A percentile compares a stretch with the other conserved stretches of the same genome.
Evolutionary conservation across 164 flowering plant genomes (phyloP).

Genomic region (Litsea cubeba): DNA sequence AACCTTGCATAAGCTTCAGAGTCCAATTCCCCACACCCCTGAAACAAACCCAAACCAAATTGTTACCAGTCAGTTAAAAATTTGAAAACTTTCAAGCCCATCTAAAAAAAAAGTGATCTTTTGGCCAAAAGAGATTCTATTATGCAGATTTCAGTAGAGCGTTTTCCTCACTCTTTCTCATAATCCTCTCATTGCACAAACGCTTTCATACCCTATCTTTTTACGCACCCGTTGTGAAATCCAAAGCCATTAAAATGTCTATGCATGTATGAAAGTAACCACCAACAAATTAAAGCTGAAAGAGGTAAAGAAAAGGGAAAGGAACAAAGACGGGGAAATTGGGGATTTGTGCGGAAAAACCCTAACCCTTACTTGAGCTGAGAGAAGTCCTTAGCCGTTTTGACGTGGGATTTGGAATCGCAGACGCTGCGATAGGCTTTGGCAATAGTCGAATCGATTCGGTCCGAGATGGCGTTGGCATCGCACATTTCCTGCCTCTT

Average conservation of each 20-base stretch:
- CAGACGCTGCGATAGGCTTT: constrained; percentile 62
- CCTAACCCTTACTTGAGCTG: constrained; percentile 52
- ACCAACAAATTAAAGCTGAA: no score
- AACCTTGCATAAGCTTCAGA: constrained; percentile 57
- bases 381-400: constrained; percentile 58
- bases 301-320: no score
- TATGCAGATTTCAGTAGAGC: no score
- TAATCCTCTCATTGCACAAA: no score
- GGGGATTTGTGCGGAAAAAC: background rate
- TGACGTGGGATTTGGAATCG: constrained; percentile 41
- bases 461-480: constrained; percentile 51
- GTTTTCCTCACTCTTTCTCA: no score
- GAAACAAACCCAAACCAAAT: constrained; percentile 13
- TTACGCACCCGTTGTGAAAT: no score
- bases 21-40: constrained; percentile 96
- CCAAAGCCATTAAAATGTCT: no score
- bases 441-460: constrained; percentile 36
- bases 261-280: no score
- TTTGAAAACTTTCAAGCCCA: background rate
- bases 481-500: constrained; percentile 60
- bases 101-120: no score
- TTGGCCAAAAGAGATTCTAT: no score
- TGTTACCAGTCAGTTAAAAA: background rate
- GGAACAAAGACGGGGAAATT: no score
- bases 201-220: no score